phyloP scores from a whole-genome alignment of 768 basidiomycete species.

The Suillus luteus region DNA sequence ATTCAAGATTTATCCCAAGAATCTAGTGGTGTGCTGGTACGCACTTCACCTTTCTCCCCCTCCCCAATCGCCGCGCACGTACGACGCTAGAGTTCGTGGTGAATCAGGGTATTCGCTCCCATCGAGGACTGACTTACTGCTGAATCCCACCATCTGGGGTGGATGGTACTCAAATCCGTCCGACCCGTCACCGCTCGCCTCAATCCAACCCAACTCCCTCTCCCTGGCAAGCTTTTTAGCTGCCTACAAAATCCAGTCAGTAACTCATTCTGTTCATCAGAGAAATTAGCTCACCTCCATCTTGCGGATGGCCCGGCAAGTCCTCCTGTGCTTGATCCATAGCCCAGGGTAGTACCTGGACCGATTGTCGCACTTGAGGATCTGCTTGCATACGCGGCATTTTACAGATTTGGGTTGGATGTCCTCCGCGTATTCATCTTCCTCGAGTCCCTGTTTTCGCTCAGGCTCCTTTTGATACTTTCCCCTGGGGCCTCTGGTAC shows the following conservation, averaged over 20 bases:
- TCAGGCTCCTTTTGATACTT: no score
- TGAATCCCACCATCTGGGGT: no score
- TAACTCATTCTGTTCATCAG: background rate
- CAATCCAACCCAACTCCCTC: background rate
- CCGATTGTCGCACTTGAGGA: slow-evolving; percentile 36
- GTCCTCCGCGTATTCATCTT: slow-evolving; percentile 29
- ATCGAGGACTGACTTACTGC: no score
- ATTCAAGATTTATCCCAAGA: no score
- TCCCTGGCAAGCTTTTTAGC: no score
- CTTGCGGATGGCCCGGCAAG: slow-evolving; percentile 28
- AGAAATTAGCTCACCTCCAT: slow-evolving; percentile 28
- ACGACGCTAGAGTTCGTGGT: no score
- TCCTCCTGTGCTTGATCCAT: slow-evolving; percentile 35
- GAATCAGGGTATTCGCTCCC: no score
- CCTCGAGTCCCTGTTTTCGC: slow-evolving; percentile 29
- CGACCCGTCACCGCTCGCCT: slow-evolving; percentile 10
- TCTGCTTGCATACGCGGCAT: slow-evolving; percentile 31
- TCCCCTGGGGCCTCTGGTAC: no score
- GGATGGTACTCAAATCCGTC: no score
- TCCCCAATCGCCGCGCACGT: no score
- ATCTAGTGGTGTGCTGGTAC: no score
- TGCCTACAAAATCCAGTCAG: slow-evolving; percentile 20
- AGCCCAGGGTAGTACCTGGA: slow-evolving; percentile 38
- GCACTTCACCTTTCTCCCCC: no score
- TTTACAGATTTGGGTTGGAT: slow-evolving; percentile 30